Evolutionary conservation across 2,329 filamentous ascomycete species (phyloP).

Genomic region (Sarocladium oryzae): DNA sequence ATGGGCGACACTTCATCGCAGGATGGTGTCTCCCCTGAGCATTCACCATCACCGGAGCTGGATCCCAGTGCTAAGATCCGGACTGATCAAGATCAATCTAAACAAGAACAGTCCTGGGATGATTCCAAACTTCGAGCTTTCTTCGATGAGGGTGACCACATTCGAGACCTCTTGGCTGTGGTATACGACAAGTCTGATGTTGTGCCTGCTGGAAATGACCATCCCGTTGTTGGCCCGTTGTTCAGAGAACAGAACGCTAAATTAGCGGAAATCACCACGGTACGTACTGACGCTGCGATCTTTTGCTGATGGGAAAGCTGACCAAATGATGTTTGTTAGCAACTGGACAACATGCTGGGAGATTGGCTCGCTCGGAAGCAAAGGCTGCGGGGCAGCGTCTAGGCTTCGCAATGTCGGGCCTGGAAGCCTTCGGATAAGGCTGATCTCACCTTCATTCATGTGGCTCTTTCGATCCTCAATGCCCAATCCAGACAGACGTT

Average conservation of each 20-base stretch:
- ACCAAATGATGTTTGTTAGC: constrained; percentile 34
- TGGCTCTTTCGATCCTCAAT: no score
- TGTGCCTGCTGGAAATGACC: constrained; percentile 70
- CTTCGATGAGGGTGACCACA: constrained; percentile 82
- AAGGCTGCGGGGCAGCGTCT: constrained; percentile 48
- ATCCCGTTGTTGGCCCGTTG: constrained; percentile 72
- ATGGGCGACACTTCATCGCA: constrained; percentile 66
- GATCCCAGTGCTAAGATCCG: constrained; percentile 34
- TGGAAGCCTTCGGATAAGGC: no score
- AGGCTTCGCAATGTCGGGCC: constrained; percentile 9
- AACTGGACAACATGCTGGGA: constrained; percentile 81
- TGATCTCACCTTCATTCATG: no score
- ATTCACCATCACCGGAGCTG: constrained; percentile 56
- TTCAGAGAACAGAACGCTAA: constrained; percentile 85
- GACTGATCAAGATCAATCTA: constrained; percentile 22
- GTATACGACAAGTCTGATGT: constrained; percentile 90
- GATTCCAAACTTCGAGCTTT: constrained; percentile 81
- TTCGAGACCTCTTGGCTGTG: constrained; percentile 82
- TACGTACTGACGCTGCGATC: constrained; percentile 32
- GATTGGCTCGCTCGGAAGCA: constrained; percentile 72
- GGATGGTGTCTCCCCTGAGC: constrained; percentile 54
- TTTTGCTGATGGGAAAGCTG: constrained; percentile 15
- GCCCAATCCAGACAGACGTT: no score
- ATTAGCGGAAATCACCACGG: constrained; percentile 76
- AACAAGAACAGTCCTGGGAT: constrained; percentile 61